Percentiles rank a stretch among this genome's conserved stretches.
These are phyloP conservation scores for Chaetomiaceae sp. DNA, from an alignment of 2,329 filamentous ascomycete genomes.

Conservation along the genomic window DNA sequence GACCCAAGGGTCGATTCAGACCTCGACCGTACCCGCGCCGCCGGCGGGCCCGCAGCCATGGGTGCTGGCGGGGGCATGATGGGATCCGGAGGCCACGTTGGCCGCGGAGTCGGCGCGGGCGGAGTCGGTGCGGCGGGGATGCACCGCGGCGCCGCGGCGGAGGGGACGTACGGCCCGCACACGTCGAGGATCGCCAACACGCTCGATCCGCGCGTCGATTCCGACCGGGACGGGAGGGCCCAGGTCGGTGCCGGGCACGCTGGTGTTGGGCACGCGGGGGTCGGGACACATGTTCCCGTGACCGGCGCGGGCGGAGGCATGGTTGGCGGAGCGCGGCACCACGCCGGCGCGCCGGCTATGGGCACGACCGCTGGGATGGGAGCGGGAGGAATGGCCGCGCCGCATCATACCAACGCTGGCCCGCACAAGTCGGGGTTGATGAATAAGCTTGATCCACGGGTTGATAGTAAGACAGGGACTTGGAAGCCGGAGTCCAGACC, in stretches of 20 bases:
- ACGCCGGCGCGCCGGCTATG: not conserved
- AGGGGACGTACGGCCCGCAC: conserved; percentile 24
- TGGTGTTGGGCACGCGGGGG: no score
- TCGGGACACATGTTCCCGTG: not conserved
- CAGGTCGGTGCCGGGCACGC: no score
- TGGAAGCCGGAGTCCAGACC: conserved; percentile 3
- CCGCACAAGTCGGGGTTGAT: conserved; percentile 39
- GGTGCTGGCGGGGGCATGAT: not conserved
- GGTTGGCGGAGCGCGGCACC: no score
- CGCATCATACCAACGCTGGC: conserved; percentile 40
- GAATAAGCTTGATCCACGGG: conserved; percentile 41
- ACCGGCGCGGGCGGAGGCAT: no score
- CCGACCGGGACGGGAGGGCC: conserved; percentile 14
- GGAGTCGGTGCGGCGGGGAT: not conserved
- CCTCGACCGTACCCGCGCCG: not conserved
- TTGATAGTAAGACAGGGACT: conserved; percentile 33
- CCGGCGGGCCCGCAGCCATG: not conserved
- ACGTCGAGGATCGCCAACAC: conserved; percentile 18
- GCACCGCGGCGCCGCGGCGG: not conserved
- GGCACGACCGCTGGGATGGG: not conserved
- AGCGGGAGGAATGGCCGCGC: conserved; percentile 25
- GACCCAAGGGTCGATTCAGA: conserved; percentile 24
- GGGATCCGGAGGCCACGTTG: not conserved
- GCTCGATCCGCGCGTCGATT: conserved; percentile 25
- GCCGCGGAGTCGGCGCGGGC: not conserved